Base-by-base conservation (phyloP, 768 basidiomycete genomes). In the Pulveroboletus sp. region DNA sequence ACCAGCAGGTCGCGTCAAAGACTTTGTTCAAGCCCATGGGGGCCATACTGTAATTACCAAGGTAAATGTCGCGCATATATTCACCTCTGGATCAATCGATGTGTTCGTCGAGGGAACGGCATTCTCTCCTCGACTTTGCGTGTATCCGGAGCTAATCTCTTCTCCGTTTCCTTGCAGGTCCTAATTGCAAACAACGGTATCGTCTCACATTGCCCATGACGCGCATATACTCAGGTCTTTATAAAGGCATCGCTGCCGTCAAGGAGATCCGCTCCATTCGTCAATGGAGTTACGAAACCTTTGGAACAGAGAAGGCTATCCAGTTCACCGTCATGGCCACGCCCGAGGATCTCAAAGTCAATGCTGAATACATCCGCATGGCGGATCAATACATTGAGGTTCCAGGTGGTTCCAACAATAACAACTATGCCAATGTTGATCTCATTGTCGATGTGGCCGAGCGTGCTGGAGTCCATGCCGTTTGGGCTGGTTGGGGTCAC, bases 311-410 rank as follows among this genome's bases (percentile, higher is more conserved):
- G 65, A 86, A 92, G 58, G 90, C 89, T 47, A 80, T 99, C 72
- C 94, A 99, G 68, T 98, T 99, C 77, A 95, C 93, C 32, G 96
- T 98, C 52, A 98, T 99, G 96, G 93, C 96, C 43, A 99, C 96
- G 12, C 96, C 96, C 20, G 96, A 99, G 68, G 95, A 97, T 73
- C 76, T 98, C 56, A 92, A 93, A 69, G 94, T 97, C 69, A 99
- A 99, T 63, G 96, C 96, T 27, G 96, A 99, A 63, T 99, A 99
- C 71, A 99, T 99, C 69, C 88, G 96, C 54, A 99, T 99, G 96
- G 96, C 96, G 36, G 96, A 99, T 68, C 87, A 93, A 61, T 98
- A 96, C 66, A 88, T 99, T 64, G 96, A 99, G 71, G 96, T 99
- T 9, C 94, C 96, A 17, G 96, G 96, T 52, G 96, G 96, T 53